Evolutionary conservation across 441 rosid species (phyloP), one percentile per base, ranked within the genome.

Genomic region (Bruguiera hainesii): DNA sequence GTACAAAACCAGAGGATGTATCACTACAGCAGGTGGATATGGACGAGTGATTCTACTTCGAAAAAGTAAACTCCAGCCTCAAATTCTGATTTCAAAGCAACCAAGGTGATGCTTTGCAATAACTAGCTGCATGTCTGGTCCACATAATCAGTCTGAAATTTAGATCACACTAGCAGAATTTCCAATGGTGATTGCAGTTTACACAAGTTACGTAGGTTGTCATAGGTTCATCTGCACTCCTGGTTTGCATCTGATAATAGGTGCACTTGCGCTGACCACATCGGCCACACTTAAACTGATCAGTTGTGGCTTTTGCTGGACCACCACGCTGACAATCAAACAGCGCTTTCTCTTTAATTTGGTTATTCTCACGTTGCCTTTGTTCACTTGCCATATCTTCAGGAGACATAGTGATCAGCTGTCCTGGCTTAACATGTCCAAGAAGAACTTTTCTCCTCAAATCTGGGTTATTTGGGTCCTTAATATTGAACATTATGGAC

Each of bases 191-290:
- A 80, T 79, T 78, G 79, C 98, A 92, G 87, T 80, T 83, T 28
- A 82, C 91, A 70, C 96, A 89, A 1, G 96, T 89, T 51, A 92
- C 96, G 46, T 83, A 92, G 21, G 95, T 92, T 25, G 96, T 91
- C 96, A 91, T 91, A 7, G 96, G 96, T 79, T 91, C 98, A 79
- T 92, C 98, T 3, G 98, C 96, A 75, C 96, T 92, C 87, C 96
- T 89, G 8, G 96, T 88, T 80, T 92, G 98, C 98, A 92, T 81
- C 78, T 92, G 98, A 83, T 85, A 74, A 77, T 89, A 89, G 20
- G 96, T 89, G 73, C 82, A 75, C 75, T 89, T 82, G 5, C 90
- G 80, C 82, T 92, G 91, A 30, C 87, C 83, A 62, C 98, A 93
- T 1, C 95, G 86, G 48, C 86, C 86, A 2, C 98, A 92, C 83